These are phyloP conservation scores for Streptanthus diversifolius DNA, from an alignment of 345 rosid species.

Conservation along the genomic window DNA sequence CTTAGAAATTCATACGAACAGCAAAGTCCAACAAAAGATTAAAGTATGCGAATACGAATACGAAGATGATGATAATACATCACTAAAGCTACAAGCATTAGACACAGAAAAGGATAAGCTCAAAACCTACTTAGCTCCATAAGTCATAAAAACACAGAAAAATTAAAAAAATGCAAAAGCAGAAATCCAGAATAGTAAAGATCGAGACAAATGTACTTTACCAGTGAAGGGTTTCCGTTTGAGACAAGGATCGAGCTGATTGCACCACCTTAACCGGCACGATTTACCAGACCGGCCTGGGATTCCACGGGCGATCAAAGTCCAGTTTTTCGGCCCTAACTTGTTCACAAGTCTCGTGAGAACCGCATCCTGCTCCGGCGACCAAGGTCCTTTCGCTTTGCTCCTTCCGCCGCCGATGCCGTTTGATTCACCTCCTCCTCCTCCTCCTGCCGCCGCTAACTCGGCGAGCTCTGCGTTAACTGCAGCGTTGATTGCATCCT, in stretches of 20 bases:
- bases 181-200: too few relatives aligned
- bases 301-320: conserved; percentile 64
- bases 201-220: too few relatives aligned
- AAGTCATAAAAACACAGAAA: too few relatives aligned
- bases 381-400: conserved; percentile 65
- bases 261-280: conserved; percentile 79
- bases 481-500: conserved; percentile 4
- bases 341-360: conserved; percentile 51
- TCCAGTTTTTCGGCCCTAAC: conserved; percentile 70
- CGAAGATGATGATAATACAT: neutral
- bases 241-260: conserved; percentile 71
- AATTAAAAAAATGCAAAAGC: too few relatives aligned
- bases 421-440: neutral
- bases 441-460: conserved; percentile 3
- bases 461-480: conserved; percentile 20
- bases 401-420: conserved; percentile 25
- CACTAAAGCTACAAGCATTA: too few relatives aligned
- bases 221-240: conserved; percentile 74
- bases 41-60: too few relatives aligned
- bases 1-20: neutral
- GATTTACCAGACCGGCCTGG: conserved; percentile 81
- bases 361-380: conserved; percentile 61
- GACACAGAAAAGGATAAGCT: too few relatives aligned
- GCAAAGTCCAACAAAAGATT: too few relatives aligned
- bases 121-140: neutral